phyloP scores from a whole-genome alignment of 305 asterid species.

The Solanum aculeatissimum region DNA sequence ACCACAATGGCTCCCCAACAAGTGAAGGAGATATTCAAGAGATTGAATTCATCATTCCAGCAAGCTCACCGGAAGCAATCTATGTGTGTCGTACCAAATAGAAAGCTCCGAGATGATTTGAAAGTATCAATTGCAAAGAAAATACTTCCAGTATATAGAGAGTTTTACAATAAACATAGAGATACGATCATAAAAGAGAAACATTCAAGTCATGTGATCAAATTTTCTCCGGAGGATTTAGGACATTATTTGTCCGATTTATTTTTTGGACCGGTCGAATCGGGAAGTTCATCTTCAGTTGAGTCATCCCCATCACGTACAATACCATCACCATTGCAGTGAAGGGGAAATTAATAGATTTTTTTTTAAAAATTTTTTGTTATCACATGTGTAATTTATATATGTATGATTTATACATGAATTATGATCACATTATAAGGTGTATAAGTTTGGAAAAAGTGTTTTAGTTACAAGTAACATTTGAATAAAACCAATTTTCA shows the following conservation, averaged over 20 bases:
- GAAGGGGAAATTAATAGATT: not conserved
- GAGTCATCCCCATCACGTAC: conserved; percentile 25
- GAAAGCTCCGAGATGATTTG: conserved; percentile 46
- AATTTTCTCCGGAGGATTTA: conserved; percentile 70
- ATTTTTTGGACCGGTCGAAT: conserved; percentile 29
- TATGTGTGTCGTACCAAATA: conserved; percentile 42
- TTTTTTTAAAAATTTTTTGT: not conserved
- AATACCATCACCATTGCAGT: not conserved
- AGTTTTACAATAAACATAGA: conserved; percentile 34
- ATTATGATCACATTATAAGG: not conserved
- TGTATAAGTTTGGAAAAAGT: not conserved
- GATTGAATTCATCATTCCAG: conserved; percentile 49
- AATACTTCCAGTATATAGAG: conserved; percentile 34
- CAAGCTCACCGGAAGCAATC: conserved; percentile 57
- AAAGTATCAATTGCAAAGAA: conserved; percentile 38
- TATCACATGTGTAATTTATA: not conserved
- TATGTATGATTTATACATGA: not conserved
- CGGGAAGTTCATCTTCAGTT: conserved; percentile 23
- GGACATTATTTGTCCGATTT: conserved; percentile 48
- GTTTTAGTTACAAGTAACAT: not conserved
- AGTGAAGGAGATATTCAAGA: conserved; percentile 41
- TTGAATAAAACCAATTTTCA: no score
- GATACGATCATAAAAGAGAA: conserved; percentile 20
- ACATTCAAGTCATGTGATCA: conserved; percentile 25
- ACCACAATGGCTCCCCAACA: conserved; percentile 18